These are phyloP conservation scores for Mallotus japonicus DNA, from an alignment of 441 rosid species.

Conservation along the genomic window DNA sequence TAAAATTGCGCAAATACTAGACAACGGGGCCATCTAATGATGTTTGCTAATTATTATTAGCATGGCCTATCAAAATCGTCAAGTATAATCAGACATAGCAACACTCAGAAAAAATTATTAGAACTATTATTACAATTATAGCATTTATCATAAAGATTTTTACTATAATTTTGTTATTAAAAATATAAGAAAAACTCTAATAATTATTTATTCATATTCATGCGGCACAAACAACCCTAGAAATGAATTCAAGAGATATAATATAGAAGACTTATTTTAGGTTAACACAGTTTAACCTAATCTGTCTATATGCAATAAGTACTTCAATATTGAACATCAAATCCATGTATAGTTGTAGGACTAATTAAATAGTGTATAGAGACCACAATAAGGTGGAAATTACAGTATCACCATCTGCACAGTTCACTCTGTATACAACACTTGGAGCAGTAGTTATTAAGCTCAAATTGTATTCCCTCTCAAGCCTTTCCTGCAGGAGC, in stretches of 20 bases:
- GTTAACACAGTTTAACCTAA: neutral
- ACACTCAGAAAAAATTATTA: too few species aligned
- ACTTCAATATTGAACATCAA: conserved; percentile 10
- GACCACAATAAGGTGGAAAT: conserved; percentile 42
- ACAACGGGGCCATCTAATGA: neutral
- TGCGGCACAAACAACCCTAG: neutral
- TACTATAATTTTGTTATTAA: neutral
- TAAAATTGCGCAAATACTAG: neutral
- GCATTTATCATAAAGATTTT: neutral
- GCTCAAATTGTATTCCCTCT: conserved; percentile 95
- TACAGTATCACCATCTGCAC: conserved; percentile 75
- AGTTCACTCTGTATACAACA: conserved; percentile 88
- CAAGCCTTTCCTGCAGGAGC: conserved; percentile 88
- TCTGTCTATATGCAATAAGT: conserved; percentile 2
- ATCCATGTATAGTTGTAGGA: conserved; percentile 8
- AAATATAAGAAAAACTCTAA: neutral
- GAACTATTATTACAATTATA: neutral
- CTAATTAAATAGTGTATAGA: conserved; percentile 10
- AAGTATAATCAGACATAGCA: too few species aligned
- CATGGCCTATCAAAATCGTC: too few species aligned
- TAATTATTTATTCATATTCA: neutral
- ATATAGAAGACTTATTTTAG: neutral
- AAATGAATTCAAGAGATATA: neutral
- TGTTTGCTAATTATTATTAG: neutral
- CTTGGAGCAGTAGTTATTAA: conserved; percentile 98